A percentile compares a stretch with the other conserved stretches of the same genome.
These are phyloP conservation scores for Pseudopyrenochaeta lycopersici DNA, from an alignment of 2,329 filamentous ascomycete species.

Conservation along the genomic window DNA sequence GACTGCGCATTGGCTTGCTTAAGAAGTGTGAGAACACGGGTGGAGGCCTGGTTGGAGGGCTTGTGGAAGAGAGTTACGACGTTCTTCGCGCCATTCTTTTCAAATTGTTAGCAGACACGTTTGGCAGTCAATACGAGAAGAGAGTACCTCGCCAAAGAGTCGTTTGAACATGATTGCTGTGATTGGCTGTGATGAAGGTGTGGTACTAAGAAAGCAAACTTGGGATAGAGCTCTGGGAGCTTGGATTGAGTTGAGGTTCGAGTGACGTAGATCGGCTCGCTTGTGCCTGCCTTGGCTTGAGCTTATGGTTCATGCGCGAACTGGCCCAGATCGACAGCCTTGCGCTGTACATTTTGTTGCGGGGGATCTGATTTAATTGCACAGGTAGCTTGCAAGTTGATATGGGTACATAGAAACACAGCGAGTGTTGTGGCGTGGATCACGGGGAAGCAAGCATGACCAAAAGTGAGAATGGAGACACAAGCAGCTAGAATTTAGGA, in stretches of 20 bases:
- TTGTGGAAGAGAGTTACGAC: conserved; percentile 97
- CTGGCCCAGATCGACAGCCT: conserved; percentile 2
- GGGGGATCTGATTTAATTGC: not conserved
- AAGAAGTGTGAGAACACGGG: conserved; percentile 76
- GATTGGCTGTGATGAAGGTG: conserved; percentile 1
- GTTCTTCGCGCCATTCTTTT: conserved; percentile 66
- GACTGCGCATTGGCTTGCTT: conserved; percentile 81
- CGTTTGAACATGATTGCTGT: conserved; percentile 54
- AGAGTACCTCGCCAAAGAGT: conserved; percentile 57
- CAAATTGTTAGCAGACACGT: not conserved
- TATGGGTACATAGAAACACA: too few relatives aligned
- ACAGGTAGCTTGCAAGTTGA: too few relatives aligned
- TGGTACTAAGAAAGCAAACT: conserved; percentile 16
- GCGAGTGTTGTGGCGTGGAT: too few relatives aligned
- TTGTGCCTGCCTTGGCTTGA: conserved; percentile 11
- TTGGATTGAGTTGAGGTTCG: conserved; percentile 29
- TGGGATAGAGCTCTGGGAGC: conserved; percentile 23
- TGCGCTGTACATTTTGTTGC: not conserved
- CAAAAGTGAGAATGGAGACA: conserved; percentile 24
- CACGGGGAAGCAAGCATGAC: not conserved
- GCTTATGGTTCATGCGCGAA: not conserved
- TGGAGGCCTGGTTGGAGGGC: conserved; percentile 75
- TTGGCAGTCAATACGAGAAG: conserved; percentile 18
- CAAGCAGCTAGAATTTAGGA: conserved; percentile 40
- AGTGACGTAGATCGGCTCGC: conserved; percentile 38